Evolutionary conservation across 306 rosid species (phyloP).

Genomic region (Elaeagnus macrophylla): DNA sequence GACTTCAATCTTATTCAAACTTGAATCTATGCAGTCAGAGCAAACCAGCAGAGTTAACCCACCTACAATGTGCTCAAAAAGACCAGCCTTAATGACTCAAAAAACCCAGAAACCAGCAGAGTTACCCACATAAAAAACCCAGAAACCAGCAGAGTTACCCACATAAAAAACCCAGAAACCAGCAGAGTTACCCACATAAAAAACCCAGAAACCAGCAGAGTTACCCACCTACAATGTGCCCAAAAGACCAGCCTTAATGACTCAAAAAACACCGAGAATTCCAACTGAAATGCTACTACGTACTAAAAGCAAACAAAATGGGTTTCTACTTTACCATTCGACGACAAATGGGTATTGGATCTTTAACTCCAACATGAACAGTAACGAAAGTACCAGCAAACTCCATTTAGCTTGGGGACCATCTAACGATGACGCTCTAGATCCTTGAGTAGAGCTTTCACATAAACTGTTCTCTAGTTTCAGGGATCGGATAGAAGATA

Average conservation of each 20-base stretch:
- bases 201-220: slow-evolving; percentile 4
- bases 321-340: slow-evolving; percentile 17
- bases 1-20: not conserved
- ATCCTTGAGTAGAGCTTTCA: not conserved
- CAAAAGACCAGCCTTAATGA: slow-evolving; percentile 18
- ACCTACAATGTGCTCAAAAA: slow-evolving; percentile 5
- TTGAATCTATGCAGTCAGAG: slow-evolving; percentile 2
- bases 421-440: not conserved
- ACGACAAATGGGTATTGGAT: slow-evolving; percentile 12
- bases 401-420: not conserved
- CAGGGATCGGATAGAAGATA: too few relatives aligned
- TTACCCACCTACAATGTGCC: slow-evolving; percentile 3
- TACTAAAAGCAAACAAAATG: not conserved
- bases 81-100: not conserved
- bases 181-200: slow-evolving; percentile 2
- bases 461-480: too few relatives aligned
- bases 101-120: too few relatives aligned
- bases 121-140: slow-evolving; percentile 1
- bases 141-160: not conserved
- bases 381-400: not conserved
- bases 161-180: slow-evolving; percentile 2
- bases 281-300: not conserved
- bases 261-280: slow-evolving; percentile 3
- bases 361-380: slow-evolving; percentile 2
- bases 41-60: slow-evolving; percentile 1